Base-by-base conservation (phyloP, 495 filamentous ascomycete genomes). In the Penicillium paradoxum region DNA sequence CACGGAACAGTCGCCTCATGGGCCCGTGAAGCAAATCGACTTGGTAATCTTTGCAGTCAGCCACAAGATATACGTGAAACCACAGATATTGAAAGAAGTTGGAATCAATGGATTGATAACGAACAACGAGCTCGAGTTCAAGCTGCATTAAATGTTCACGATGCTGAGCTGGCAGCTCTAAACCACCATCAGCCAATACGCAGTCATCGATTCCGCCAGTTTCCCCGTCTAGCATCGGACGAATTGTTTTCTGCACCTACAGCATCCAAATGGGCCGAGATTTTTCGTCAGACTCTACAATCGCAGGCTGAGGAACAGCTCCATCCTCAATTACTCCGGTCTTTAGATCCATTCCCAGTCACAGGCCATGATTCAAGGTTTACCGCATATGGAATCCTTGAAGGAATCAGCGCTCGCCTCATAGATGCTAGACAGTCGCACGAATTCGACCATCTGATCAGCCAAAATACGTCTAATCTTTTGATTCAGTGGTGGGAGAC, bases 1-100 rank as follows among this genome's bases (percentile, higher is more conserved):
- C 69, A 72, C 41, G 71, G 71, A 8, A 71, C 71, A n/a, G 66
- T 66, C 8, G 63, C 64, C 42, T 60, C 68, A n/a, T 72, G 66
- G 68, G 62, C 66, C 9, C 68, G 67, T 19, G 57, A 62, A 40
- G 55, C 58, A 27, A 59, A 56, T 43, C 45, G 54, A 43, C 33
- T 56, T 0, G 49, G 47, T 2, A n/a, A 27, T 19, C 21, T 51
- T 22, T 45, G 33, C 22, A 13, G 11, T 30, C 38, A 59, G 59
- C 48, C 57, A 51, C 30, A 24, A 39, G 15, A 62, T 53, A 44
- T 57, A 44, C 25, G 29, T 6, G 36, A 46, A 24, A 36, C 53
- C 8, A 27, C 25, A 25, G 51, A 54, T 41, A 32, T 65, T 18
- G 59, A 62, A 11, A 47, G 50, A 49, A 58, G 51, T 22, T 62